Evolutionary conservation across 164 flowering plant species (phyloP), one percentile per base, ranked within the genome.

Genomic region (Euptelea pleiosperma): DNA sequence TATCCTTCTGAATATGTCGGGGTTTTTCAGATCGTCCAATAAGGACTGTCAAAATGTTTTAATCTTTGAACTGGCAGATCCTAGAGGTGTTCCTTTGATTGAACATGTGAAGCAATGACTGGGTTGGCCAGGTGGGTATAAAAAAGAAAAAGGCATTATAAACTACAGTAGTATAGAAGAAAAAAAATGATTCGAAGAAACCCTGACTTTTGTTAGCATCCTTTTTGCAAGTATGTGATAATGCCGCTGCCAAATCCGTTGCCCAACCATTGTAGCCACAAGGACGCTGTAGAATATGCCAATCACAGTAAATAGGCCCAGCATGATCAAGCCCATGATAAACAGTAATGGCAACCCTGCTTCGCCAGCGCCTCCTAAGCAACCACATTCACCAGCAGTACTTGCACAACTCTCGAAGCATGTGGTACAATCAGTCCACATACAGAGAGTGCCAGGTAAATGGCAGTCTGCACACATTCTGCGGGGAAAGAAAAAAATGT

Each of bases 181-280:
- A 55, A n/a, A n/a, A n/a, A 33, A n/a, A 11, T 15, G 30, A 7
- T 44, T 4, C 6, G 2, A 41, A 36, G 31, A 8, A 30, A 46
- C 36, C 3, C 3, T 1, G 3, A 72, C 91, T 70, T 93, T 93
- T 56, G 99, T 93, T 33, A 93, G 89, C 99, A 93, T 90, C 67
- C 96, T 69, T 70, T 94, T 94, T 0, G 99, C 99, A 24, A 94
- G 91, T 56, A 94, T 91, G 77, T 91, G 99, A 69, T 94, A 94
- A 57, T 94, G 99, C 14, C 99, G 79, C 75, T 94, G 99, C 99
- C 99, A 94, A 51, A 94, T 91, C 42, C 99, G 78, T 57, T 94
- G 99, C 25, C 96, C 97, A 52, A 94, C 97, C 99, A 91, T 94
- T 19, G 99, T 91, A 49, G 97, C 97, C 56, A 94, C 99, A 62